Conservation (phyloP, 768 basidiomycete species). For the Sporobolomyces pararoseus region DNA sequence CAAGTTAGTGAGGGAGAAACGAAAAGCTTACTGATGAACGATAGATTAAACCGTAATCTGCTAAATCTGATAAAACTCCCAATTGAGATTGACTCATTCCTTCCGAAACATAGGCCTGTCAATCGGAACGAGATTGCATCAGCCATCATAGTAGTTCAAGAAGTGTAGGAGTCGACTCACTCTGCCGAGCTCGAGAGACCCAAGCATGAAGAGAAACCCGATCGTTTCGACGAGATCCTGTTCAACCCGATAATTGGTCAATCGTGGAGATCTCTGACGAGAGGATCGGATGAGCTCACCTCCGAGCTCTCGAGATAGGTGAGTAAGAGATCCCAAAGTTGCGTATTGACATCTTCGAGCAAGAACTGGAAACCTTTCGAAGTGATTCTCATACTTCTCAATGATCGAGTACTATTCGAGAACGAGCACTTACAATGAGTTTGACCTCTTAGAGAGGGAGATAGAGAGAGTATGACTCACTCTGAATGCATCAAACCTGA, state of each 20-base stretch:
- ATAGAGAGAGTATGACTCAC: constrained; percentile 52
- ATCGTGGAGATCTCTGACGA: not conserved
- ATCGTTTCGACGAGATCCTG: constrained; percentile 89
- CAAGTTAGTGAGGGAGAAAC: not conserved
- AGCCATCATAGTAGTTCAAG: constrained; percentile 12
- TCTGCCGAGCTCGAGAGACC: constrained; percentile 88
- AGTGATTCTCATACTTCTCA: constrained; percentile 59
- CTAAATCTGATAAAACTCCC: constrained; percentile 84
- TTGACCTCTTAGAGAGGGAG: too few relatives aligned
- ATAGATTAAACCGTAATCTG: constrained; percentile 91
- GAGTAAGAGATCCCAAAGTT: constrained; percentile 88
- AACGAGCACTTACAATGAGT: too few relatives aligned
- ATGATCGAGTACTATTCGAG: constrained; percentile 23
- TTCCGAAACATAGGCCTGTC: constrained; percentile 83
- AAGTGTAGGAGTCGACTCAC: constrained; percentile 53
- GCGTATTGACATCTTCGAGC: constrained; percentile 85
- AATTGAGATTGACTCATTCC: constrained; percentile 71
- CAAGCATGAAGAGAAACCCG: constrained; percentile 92
- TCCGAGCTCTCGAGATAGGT: constrained; percentile 84
- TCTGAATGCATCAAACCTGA: constrained; percentile 80
- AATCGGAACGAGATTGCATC: constrained; percentile 13
- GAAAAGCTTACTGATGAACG: constrained; percentile 58
- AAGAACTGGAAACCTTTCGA: constrained; percentile 95
- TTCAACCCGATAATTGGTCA: not conserved
- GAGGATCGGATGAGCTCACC: constrained; percentile 53